Base-by-base conservation (phyloP, 805 yeast species). In the Candida maris region DNA sequence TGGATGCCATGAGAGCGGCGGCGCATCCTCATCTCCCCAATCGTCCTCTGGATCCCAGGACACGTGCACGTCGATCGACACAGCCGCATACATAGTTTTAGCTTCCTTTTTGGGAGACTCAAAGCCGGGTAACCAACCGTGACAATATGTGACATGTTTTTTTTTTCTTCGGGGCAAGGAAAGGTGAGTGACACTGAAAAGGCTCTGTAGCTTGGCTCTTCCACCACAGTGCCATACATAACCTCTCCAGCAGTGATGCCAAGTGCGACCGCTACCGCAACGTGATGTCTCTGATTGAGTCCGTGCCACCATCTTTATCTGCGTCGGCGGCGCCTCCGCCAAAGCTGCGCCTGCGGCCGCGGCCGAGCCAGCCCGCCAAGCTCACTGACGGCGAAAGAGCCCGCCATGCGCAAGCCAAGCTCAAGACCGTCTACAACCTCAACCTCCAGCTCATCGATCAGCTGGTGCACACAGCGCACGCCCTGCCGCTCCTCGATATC, bases 401-500 rank as follows among this genome's bases (percentile, higher is more conserved):
- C 12, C 21, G 34, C 3, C 23, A 23, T 10, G 38, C 34, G 27
- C 48, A 48, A 32, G 30, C 32, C 28, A 37, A 30, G 19, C 31
- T 48, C 33, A 48, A 45, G 36, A 45, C 49, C 3, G 27, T 45
- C 27, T 42, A 39, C 37, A 48, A 45, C 26, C 38, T 48, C 24
- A 43, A 38, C 19, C 14, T 40, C 15, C 47, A 48, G 20, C 38
- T 48, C 5, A 12, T 41, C 18, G 52, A 48, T 19, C 27, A 32
- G 3, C 43, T 48, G 5, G 21, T 38, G 7, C 36, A 38, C 32
- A 36, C 40, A 10, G 28, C 39, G 12, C 42, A 30, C 21, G 19
- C 44, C 23, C 39, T 48, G 6, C 27, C 34, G 2, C 26, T 48
- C 10, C 23, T 48, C 3, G 32, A 38, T 19, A 19, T 42, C 10